Evolutionary conservation across 768 basidiomycete genomes (phyloP).

Genomic region (Gelatoporia subvermispora): DNA sequence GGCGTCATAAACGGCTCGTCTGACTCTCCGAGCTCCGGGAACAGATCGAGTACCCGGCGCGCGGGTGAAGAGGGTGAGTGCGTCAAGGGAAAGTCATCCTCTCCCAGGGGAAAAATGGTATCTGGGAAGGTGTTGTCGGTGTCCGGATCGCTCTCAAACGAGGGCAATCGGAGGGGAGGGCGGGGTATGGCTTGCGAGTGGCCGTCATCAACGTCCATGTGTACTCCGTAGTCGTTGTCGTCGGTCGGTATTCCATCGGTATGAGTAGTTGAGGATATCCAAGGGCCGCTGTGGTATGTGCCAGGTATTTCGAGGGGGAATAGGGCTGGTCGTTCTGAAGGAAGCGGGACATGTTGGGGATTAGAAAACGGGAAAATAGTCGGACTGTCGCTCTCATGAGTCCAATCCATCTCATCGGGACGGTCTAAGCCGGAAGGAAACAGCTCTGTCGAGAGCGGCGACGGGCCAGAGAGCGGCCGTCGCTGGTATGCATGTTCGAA

Average conservation of each 20-base stretch:
- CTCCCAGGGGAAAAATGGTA: conserved; percentile 15
- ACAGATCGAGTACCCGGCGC: conserved; percentile 8
- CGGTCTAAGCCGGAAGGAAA: background rate
- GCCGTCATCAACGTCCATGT: conserved; percentile 1
- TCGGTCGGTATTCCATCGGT: background rate
- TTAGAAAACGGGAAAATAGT: background rate
- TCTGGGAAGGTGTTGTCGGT: conserved; percentile 12
- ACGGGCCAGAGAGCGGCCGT: background rate
- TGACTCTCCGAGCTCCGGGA: conserved; percentile 1
- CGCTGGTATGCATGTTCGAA: background rate
- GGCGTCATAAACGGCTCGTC: conserved; percentile 14
- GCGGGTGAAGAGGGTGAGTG: conserved; percentile 7
- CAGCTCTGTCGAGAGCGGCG: background rate
- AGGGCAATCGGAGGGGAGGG: conserved; percentile 4
- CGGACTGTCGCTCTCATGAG: background rate
- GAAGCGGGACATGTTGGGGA: background rate
- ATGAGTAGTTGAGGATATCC: conserved; percentile 1
- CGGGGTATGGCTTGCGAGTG: conserved; percentile 1
- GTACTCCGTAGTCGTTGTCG: background rate
- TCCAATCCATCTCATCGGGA: conserved; percentile 9
- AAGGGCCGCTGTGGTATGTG: background rate
- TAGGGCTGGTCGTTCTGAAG: background rate
- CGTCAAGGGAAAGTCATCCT: conserved; percentile 6
- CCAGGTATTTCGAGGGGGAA: conserved; percentile 8
- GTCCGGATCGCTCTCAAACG: conserved; percentile 7